phyloP scores from a whole-genome alignment of 352 stramenopile genomes.

The Globisporangium iwayamae region DNA sequence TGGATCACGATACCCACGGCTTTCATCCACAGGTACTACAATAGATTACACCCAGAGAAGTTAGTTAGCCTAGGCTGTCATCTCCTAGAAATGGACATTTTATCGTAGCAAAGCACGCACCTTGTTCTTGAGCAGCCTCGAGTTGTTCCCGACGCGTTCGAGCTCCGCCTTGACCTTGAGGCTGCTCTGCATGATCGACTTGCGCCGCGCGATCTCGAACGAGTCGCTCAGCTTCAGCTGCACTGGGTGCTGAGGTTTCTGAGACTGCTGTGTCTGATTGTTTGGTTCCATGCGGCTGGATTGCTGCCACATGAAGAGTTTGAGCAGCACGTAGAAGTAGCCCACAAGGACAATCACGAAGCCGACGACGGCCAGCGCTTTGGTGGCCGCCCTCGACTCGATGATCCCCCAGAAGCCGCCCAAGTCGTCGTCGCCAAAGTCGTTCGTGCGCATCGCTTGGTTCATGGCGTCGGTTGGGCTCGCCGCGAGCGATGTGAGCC shows the following conservation, averaged over 20 bases:
- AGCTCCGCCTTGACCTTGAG: slow-evolving; percentile 8
- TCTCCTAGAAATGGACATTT: not conserved
- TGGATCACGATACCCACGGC: slow-evolving; percentile 12
- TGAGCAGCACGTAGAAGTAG: slow-evolving; percentile 13
- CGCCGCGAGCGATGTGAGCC: slow-evolving; percentile 9
- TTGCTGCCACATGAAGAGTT: slow-evolving; percentile 14
- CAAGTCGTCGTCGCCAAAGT: slow-evolving; percentile 4
- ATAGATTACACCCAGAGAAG: not conserved
- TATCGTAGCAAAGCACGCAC: not conserved
- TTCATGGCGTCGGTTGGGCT: slow-evolving; percentile 9
- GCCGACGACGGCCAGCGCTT: slow-evolving; percentile 8
- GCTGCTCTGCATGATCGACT: slow-evolving; percentile 7
- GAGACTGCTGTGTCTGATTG: not conserved
- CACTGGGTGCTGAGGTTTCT: not conserved
- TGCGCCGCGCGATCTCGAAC: slow-evolving; percentile 7
- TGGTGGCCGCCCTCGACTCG: not conserved
- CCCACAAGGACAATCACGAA: slow-evolving; percentile 4
- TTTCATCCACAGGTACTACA: slow-evolving; percentile 18
- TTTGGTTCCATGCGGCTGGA: slow-evolving; percentile 7
- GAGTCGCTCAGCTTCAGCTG: slow-evolving; percentile 6
- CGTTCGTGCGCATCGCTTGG: slow-evolving; percentile 5
- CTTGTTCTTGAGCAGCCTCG: slow-evolving; percentile 10
- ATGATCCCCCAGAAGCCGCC: slow-evolving; percentile 11
- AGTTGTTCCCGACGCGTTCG: slow-evolving; percentile 7
- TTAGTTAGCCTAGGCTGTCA: not conserved